phyloP scores from a whole-genome alignment of 2,329 filamentous ascomycete genomes.

The Colletotrichum cordylinicola region DNA sequence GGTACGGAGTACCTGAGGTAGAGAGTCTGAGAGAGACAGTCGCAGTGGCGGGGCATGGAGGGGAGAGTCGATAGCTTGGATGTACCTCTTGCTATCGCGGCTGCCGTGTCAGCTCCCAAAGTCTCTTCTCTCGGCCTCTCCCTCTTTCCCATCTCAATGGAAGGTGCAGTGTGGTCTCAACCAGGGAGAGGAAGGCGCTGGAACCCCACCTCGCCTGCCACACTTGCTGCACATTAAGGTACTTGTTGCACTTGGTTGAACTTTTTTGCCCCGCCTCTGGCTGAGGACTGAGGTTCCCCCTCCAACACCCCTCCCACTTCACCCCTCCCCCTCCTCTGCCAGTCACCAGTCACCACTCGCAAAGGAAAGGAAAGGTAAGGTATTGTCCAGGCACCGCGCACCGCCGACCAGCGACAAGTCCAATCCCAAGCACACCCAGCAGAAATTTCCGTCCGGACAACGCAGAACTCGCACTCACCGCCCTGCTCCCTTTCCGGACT shows the following conservation, averaged over 20 bases:
- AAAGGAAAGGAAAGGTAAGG: not conserved
- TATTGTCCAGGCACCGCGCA: not conserved
- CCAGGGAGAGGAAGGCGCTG: not conserved
- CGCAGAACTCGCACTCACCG: not conserved
- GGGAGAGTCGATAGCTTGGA: not conserved
- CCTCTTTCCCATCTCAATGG: not conserved
- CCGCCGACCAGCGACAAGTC: not conserved
- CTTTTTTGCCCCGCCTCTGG: conserved; percentile 20
- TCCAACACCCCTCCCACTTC: not conserved
- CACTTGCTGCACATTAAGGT: not conserved
- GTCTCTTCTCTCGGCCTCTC: not conserved
- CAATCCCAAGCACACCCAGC: not conserved
- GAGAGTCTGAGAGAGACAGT: too few species aligned
- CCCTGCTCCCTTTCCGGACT: not conserved
- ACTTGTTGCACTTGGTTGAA: not conserved
- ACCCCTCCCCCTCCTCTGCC: not conserved
- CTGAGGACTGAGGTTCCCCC: not conserved
- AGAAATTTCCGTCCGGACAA: conserved; percentile 19
- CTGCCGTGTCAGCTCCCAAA: not conserved
- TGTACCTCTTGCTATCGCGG: not conserved
- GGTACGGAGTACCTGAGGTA: too few species aligned
- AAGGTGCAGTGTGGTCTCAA: not conserved
- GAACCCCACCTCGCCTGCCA: conserved; percentile 18
- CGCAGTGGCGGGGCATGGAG: too few species aligned
- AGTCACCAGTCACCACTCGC: not conserved